Base-by-base conservation (phyloP, 306 rosid species). In the Pterocarpus macrocarpus region DNA sequence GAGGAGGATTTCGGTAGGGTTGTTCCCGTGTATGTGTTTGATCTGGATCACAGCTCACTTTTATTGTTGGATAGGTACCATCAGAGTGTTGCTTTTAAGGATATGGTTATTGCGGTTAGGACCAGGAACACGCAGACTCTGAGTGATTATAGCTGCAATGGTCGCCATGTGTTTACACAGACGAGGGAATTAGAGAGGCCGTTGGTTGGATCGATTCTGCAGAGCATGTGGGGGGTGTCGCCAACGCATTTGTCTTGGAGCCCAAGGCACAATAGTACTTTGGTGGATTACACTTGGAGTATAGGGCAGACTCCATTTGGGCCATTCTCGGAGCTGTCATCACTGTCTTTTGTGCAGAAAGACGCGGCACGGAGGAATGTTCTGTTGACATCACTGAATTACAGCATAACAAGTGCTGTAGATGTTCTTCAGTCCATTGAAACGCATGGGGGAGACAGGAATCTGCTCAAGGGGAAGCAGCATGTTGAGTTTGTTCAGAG, bases 141-240 rank as follows among this genome's bases (percentile, higher is more conserved):
- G 81, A 93, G 97, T 82, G 99, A 96, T 85, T 96, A 93, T 85
- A 93, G 89, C 79, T 96, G 98, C 58, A 96, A 93, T 68, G 97
- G 94, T 2, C 91, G 94, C 6, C 92, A 88, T 71, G 94, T 96
- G 79, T 94, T 96, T 80, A 87, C 81, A 4, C 91, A 88, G 56
- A 86, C 94, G 0, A 89, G 97, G 83, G 88, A 92, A 43, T 98
- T 96, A 67, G 98, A 89, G 85, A 61, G 99, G 52, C 99, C 98
- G 0, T 86, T 96, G 71, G 92, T 96, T 79, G 99, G 98, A 41
- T 96, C 99, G 0, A 92, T 96, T 82, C 78, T 96, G 50, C 99
- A 96, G 91, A 93, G 94, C 16, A 91, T 96, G 99, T 96, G 99
- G 99, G 99, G 99, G 13, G 97, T 96, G 59, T 89, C 97, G 4